Conservation (phyloP, 2,329 filamentous ascomycete genomes). For the Myriangium duriaei region DNA sequence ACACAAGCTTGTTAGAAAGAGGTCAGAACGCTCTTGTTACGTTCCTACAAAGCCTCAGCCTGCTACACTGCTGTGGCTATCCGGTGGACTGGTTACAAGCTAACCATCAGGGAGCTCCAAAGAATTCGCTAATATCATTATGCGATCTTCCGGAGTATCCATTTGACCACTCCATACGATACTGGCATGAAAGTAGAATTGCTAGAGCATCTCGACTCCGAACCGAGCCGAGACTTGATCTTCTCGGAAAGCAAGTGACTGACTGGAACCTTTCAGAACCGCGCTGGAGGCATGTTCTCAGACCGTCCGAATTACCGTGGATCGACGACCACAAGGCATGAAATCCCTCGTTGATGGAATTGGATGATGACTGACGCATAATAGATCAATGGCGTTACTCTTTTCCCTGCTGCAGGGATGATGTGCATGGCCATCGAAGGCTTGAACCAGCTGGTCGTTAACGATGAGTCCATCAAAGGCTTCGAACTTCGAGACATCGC, state of each 20-base stretch:
- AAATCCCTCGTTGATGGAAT: slow-evolving; percentile 37
- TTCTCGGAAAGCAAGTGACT: not conserved
- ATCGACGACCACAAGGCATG: slow-evolving; percentile 40
- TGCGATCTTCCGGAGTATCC: slow-evolving; percentile 6
- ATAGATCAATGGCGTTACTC: too few species aligned
- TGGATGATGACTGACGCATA: too few species aligned
- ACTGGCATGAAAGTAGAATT: not conserved
- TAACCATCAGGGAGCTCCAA: not conserved
- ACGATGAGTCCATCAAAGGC: not conserved
- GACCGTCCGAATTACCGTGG: slow-evolving; percentile 37
- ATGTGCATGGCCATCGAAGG: slow-evolving; percentile 17
- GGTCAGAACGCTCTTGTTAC: not conserved
- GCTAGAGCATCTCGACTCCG: not conserved
- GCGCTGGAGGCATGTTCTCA: slow-evolving; percentile 3
- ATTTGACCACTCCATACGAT: not conserved
- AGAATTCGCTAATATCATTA: not conserved
- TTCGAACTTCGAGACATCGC: not conserved
- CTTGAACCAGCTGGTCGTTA: not conserved
- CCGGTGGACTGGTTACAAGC: not conserved
- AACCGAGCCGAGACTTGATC: not conserved
- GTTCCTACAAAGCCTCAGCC: not conserved
- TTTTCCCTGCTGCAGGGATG: slow-evolving; percentile 43
- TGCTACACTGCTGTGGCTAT: not conserved
- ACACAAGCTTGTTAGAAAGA: not conserved
- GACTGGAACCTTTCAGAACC: too few species aligned